These are phyloP conservation scores for Calonectria ilicicola DNA, from an alignment of 2,329 filamentous ascomycete species.

Conservation along the genomic window DNA sequence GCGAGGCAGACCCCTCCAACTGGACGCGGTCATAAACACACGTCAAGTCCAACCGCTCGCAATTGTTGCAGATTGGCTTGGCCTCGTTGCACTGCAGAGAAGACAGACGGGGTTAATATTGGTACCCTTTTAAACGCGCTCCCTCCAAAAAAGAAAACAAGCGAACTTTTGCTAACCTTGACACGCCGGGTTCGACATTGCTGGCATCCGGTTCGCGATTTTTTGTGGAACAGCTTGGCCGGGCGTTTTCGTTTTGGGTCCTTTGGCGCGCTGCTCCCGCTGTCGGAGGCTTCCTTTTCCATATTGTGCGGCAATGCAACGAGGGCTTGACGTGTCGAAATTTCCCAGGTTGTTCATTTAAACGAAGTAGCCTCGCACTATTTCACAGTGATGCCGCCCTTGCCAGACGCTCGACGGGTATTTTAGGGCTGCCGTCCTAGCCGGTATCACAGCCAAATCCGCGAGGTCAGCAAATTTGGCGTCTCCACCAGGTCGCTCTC, in stretches of 20 bases:
- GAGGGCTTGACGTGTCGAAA: neutral
- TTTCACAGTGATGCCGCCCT: neutral
- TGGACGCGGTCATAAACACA: slow-evolving; percentile 19
- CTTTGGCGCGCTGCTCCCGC: neutral
- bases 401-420: neutral
- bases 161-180: slow-evolving; percentile 4
- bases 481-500: slow-evolving; percentile 23
- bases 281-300: neutral
- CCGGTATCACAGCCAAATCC: neutral
- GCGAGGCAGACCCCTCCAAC: neutral
- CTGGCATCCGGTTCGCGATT: slow-evolving; percentile 22
- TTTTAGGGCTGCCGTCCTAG: neutral
- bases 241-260: slow-evolving; percentile 14
- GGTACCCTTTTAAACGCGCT: neutral
- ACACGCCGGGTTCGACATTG: slow-evolving; percentile 21
- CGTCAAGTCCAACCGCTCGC: slow-evolving; percentile 7
- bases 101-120: neutral
- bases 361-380: neutral
- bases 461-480: slow-evolving; percentile 1
- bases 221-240: slow-evolving; percentile 23
- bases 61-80: slow-evolving; percentile 20
- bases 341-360: neutral
- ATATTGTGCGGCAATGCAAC: neutral
- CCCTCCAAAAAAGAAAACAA: no score
- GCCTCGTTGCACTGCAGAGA: slow-evolving; percentile 14